These are phyloP conservation scores for Davidsoniella australis DNA, from an alignment of 2,329 filamentous ascomycete species.

Conservation along the genomic window DNA sequence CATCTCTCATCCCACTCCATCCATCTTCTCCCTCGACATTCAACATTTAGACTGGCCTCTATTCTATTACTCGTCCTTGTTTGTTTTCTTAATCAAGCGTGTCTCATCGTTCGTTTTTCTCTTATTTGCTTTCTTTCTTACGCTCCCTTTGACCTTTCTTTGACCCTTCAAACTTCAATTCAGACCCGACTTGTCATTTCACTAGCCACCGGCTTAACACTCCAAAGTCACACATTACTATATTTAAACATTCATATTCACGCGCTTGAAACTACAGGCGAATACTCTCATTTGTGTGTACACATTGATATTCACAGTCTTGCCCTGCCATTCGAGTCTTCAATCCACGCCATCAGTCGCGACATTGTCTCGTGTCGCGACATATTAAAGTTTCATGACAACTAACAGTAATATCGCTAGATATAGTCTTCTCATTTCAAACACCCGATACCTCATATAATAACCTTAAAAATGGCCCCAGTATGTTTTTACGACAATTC, in stretches of 20 bases:
- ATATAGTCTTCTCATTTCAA: too few species aligned
- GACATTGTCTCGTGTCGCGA: too few species aligned
- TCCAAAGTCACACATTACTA: neutral
- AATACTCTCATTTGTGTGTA: too few species aligned
- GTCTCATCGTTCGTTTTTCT: slow-evolving; percentile 14
- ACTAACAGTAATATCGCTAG: too few species aligned
- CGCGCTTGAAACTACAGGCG: too few species aligned
- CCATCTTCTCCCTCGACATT: neutral
- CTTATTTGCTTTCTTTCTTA: slow-evolving; percentile 15
- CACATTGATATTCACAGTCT: too few species aligned
- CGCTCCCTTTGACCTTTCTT: slow-evolving; percentile 14
- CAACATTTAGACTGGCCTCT: slow-evolving; percentile 9
- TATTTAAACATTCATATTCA: neutral
- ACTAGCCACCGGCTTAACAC: slow-evolving; percentile 4
- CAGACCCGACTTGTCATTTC: slow-evolving; percentile 13
- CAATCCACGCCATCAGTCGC: too few species aligned
- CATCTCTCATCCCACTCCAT: slow-evolving; percentile 4
- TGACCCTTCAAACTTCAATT: slow-evolving; percentile 13
- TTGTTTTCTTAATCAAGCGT: slow-evolving; percentile 13
- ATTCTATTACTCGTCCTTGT: slow-evolving; percentile 4
- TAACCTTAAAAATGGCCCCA: slow-evolving; percentile 22
- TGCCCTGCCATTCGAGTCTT: too few species aligned
- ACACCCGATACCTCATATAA: slow-evolving; percentile 2
- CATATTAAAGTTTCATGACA: too few species aligned
- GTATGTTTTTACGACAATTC: slow-evolving; percentile 18